A percentile compares a stretch with the other conserved stretches of the same genome.
phyloP scores from a whole-genome alignment of 2,329 filamentous ascomycete species.

The Ophiocordyceps robertsii region DNA sequence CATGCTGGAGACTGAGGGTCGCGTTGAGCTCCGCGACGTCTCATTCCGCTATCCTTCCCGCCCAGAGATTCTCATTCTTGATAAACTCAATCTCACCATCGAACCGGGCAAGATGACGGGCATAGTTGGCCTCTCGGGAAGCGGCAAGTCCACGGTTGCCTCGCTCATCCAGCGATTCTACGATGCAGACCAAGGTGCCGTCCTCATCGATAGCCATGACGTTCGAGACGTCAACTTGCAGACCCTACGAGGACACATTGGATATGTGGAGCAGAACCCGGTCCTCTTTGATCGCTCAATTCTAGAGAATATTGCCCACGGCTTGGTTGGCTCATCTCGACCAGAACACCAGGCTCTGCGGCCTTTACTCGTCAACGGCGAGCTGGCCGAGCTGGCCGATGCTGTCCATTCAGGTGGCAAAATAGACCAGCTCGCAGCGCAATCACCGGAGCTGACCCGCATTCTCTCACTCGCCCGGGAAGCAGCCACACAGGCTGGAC shows the following conservation, averaged over 20 bases:
- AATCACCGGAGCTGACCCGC: not conserved
- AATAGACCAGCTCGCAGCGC: not conserved
- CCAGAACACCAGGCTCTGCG: constrained; percentile 27
- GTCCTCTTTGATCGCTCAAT: constrained; percentile 31
- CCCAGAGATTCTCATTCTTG: constrained; percentile 26
- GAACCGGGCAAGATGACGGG: constrained; percentile 38
- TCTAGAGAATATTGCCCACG: constrained; percentile 37
- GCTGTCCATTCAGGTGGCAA: constrained; percentile 16
- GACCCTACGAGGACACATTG: constrained; percentile 25
- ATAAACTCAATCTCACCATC: constrained; percentile 30
- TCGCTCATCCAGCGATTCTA: constrained; percentile 44
- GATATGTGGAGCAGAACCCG: constrained; percentile 31
- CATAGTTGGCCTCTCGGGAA: constrained; percentile 44
- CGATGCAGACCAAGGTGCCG: constrained; percentile 33
- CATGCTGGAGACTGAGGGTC: constrained; percentile 1
- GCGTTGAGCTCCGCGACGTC: constrained; percentile 25
- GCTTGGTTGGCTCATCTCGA: constrained; percentile 28
- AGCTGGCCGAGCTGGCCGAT: constrained; percentile 19
- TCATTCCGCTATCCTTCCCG: constrained; percentile 31
- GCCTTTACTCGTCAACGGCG: constrained; percentile 2
- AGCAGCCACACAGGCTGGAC: constrained; percentile 46
- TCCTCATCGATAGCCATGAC: constrained; percentile 34
- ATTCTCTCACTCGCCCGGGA: constrained; percentile 24
- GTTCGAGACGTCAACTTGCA: constrained; percentile 33
- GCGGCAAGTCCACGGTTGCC: constrained; percentile 43